Conservation (phyloP, 768 basidiomycete genomes). For the Tulasnella sp. region DNA sequence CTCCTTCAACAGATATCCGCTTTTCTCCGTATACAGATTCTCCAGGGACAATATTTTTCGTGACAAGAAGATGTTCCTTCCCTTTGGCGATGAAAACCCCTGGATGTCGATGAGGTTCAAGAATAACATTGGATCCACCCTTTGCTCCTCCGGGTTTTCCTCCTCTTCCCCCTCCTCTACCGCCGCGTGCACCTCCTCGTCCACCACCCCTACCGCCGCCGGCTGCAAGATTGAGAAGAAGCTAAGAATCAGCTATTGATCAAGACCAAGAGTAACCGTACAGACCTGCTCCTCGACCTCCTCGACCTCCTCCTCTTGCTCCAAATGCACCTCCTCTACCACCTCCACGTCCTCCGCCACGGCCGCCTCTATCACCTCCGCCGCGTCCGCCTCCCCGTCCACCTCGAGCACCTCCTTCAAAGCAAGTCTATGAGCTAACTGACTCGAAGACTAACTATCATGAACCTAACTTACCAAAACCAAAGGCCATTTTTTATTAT, state of each 20-base stretch:
- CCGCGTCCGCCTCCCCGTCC: constrained; percentile 68
- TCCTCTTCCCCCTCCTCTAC: constrained; percentile 30
- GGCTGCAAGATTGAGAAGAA: background rate
- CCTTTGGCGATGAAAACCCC: constrained; percentile 96
- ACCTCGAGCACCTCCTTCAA: constrained; percentile 42
- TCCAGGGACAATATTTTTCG: constrained; percentile 94
- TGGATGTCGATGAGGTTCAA: constrained; percentile 89
- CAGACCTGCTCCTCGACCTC: constrained; percentile 15
- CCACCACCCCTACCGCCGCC: constrained; percentile 17
- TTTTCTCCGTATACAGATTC: constrained; percentile 99
- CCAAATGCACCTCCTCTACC: constrained; percentile 26
- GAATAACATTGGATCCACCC: constrained; percentile 77
- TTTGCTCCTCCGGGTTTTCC: constrained; percentile 58
- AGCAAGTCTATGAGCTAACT: constrained; percentile 2
- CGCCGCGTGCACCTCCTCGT: constrained; percentile 28
- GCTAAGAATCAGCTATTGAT: too few relatives aligned
- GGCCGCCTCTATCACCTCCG: constrained; percentile 32
- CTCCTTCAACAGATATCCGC: constrained; percentile 71
- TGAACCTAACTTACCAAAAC: constrained; percentile 15
- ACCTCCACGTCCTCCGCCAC: constrained; percentile 26
- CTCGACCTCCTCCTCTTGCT: constrained; percentile 14
- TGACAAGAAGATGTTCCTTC: constrained; percentile 94
- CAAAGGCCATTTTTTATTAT: constrained; percentile 26
- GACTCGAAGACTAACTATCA: background rate
- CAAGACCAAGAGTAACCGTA: background rate